Conservation (phyloP, 129 eudicot species). For the Solidago caesia region DNA sequence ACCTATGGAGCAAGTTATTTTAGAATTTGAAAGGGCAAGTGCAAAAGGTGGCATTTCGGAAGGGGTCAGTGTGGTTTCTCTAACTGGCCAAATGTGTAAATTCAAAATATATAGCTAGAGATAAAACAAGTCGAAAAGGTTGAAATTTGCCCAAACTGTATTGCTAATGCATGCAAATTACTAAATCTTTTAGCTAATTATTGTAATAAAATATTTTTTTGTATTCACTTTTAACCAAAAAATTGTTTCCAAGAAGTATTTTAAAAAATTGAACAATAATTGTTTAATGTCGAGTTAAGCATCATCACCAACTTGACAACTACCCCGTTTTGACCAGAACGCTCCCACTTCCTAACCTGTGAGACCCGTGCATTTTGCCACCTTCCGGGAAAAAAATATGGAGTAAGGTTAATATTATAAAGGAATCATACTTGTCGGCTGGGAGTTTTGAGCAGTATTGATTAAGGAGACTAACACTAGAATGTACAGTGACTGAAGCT, state of each 20-base stretch:
- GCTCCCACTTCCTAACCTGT: neutral
- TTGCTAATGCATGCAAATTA: neutral
- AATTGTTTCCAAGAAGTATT: neutral
- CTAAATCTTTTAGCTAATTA: neutral
- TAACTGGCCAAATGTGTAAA: conserved; percentile 5
- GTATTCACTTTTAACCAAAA: neutral
- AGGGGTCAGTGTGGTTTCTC: neutral
- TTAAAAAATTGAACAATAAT: neutral
- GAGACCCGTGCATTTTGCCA: conserved; percentile 5
- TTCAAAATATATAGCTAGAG: neutral
- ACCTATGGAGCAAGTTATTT: conserved; percentile 36
- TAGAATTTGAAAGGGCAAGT: neutral
- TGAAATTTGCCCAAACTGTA: neutral
- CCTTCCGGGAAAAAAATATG: neutral
- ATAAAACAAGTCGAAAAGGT: neutral
- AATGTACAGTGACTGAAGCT: conserved; percentile 65
- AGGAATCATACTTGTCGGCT: conserved; percentile 44
- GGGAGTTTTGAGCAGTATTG: conserved; percentile 67
- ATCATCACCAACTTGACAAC: neutral
- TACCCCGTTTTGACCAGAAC: neutral
- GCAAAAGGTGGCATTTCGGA: neutral
- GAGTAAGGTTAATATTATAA: neutral
- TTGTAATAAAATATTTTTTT: neutral
- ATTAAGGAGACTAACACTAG: conserved; percentile 54
- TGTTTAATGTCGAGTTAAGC: conserved; percentile 15